Conservation (phyloP, 208 protist species). For the Trichomonas gallinae region DNA sequence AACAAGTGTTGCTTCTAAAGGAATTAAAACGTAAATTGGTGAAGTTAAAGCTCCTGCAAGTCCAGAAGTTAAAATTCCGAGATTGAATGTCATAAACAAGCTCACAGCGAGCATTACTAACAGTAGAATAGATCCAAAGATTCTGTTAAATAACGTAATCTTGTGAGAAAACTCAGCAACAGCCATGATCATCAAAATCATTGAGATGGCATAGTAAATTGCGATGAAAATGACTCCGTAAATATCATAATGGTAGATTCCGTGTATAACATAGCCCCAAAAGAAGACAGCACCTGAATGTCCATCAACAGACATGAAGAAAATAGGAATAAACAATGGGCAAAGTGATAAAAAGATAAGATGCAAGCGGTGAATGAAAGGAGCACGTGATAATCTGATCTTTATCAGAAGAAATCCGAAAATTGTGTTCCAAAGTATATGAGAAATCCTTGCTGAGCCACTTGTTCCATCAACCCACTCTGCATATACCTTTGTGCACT, state of each 20-base stretch:
- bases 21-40: neutral
- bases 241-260: neutral
- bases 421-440: neutral
- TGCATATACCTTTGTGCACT: neutral
- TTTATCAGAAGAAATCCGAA: neutral
- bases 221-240: neutral
- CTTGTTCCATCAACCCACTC: neutral
- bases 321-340: neutral
- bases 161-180: neutral
- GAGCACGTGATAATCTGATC: neutral
- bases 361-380: neutral
- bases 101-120: neutral
- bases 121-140: neutral
- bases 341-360: neutral
- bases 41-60: neutral
- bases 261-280: neutral
- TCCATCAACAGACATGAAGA: neutral
- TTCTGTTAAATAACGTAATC: neutral
- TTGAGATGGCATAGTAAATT: neutral
- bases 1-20: no score
- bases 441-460: neutral
- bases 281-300: neutral
- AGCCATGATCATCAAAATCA: neutral
- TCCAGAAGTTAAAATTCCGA: neutral
- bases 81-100: neutral